These are phyloP conservation scores for Leccinum disarticulatum DNA, from an alignment of 768 basidiomycete genomes.

Conservation along the genomic window DNA sequence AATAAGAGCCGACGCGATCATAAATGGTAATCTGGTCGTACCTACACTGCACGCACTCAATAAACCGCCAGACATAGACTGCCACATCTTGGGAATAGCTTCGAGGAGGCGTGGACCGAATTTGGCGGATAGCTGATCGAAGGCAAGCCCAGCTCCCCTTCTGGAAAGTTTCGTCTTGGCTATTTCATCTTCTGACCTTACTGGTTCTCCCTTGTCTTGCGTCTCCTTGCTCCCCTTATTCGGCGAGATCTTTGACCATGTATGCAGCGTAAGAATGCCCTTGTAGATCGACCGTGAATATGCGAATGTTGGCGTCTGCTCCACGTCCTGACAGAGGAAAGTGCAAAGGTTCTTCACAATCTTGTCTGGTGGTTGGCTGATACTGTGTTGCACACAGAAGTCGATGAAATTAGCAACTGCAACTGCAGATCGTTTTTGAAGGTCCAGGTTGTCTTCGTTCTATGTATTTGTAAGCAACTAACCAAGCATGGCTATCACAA, in stretches of 20 bases:
- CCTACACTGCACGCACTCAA: constrained; percentile 65
- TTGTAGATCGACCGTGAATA: constrained; percentile 57
- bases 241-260: constrained; percentile 38
- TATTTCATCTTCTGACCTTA: constrained; percentile 52
- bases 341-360: constrained; percentile 97
- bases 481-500: background rate
- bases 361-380: constrained; percentile 88
- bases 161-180: constrained; percentile 70
- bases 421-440: constrained; percentile 85
- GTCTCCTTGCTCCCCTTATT: constrained; percentile 39
- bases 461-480: constrained; percentile 30
- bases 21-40: constrained; percentile 34
- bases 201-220: constrained; percentile 41
- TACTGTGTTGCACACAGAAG: constrained; percentile 72
- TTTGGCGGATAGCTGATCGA: constrained; percentile 69
- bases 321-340: constrained; percentile 90
- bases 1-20: background rate
- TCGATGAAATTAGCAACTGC: constrained; percentile 88
- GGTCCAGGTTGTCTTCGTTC: constrained; percentile 86
- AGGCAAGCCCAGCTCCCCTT: constrained; percentile 83
- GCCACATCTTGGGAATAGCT: constrained; percentile 93
- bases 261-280: constrained; percentile 78
- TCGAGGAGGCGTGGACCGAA: constrained; percentile 76
- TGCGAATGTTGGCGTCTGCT: constrained; percentile 87
- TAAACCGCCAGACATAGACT: constrained; percentile 82